Base-by-base conservation (phyloP, 306 rosid genomes). In the Corylus avellana region DNA sequence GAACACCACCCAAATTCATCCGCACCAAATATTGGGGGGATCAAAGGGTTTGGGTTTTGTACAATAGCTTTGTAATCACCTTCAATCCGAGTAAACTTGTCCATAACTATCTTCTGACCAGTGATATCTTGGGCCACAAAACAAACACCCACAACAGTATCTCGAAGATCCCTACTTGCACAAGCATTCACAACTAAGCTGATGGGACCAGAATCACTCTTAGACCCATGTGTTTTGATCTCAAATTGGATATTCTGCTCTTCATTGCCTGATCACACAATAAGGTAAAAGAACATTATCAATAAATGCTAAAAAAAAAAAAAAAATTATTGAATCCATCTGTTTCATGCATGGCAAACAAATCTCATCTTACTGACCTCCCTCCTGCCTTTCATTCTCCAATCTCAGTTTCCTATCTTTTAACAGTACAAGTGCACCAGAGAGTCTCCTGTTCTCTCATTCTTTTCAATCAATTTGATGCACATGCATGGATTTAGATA, bases 1-100 rank as follows among this genome's bases (percentile, higher is more conserved):
- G 91, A 90, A 78, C 98, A 93, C 98, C 98, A 95, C 81, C 98
- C 98, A 79, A 95, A 95, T 89, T 91, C 96, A 85, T 92, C 98
- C 37, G 88, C 58, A 46, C 98, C 98, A 75, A 95, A 95, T 81
- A 95, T 95, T 70, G 98, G 98, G 53, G 98, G 98, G 72, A 95
- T 95, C 81, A 95, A 75, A 13, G 97, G 97, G 72, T 84, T 95
- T 5, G 89, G 98, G 75, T 93, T 95, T 81, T 90, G 98, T 49
- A 95, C 97, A 83, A 95, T 95, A 50, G 98, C 98, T 81, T 89
- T 92, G 92, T 95, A 95, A 87, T 95, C 98, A 53, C 98, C 98
- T 81, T 95, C 96, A 48, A 95, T 87, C 80, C 96, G 92, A 64
- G 97, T 95, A 86, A 95, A 95, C 85, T 91, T 95, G 87, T 95